Conservation (phyloP, 106 monocot species). For the Dendrobium nobile region DNA sequence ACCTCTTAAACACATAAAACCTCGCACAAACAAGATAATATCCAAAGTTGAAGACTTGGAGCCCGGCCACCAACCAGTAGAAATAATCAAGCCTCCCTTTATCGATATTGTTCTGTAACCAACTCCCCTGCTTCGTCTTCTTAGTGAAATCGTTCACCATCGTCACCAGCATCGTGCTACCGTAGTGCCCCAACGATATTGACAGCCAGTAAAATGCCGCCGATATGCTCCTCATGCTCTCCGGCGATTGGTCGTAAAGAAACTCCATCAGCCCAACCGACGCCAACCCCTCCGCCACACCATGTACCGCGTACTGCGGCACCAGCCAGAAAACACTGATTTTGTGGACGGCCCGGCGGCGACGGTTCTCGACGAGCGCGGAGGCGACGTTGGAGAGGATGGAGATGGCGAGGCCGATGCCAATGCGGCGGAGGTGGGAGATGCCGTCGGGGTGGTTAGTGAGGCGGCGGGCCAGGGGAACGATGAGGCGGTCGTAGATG, state of each 20-base stretch:
- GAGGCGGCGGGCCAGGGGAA: conserved; percentile 42
- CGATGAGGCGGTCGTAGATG: conserved; percentile 47
- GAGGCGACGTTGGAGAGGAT: conserved; percentile 29
- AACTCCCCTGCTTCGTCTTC: conserved; percentile 23
- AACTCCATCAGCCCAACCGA: conserved; percentile 67
- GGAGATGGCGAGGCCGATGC: conserved; percentile 45
- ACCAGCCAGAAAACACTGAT: conserved; percentile 55
- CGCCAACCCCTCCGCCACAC: conserved; percentile 37
- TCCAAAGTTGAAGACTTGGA: conserved; percentile 1
- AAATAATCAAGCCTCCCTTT: conserved; percentile 30
- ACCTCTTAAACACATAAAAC: conserved; percentile 2
- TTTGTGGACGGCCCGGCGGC: conserved; percentile 19
- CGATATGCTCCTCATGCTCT: conserved; percentile 69
- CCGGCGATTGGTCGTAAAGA: conserved; percentile 69
- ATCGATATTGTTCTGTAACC: conserved; percentile 45
- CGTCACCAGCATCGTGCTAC: conserved; percentile 46
- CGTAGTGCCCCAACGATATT: conserved; percentile 38
- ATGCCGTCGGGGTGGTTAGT: conserved; percentile 39
- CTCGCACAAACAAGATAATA: not conserved
- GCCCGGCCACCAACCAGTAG: conserved; percentile 16
- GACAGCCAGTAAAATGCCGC: conserved; percentile 58
- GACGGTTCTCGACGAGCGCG: conserved; percentile 32
- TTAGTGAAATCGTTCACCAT: conserved; percentile 34
- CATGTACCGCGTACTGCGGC: conserved; percentile 50
- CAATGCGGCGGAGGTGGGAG: conserved; percentile 51